Evolutionary conservation across 2,329 filamentous ascomycete species (phyloP), one percentile per base, ranked within the genome.

Genomic region (Fusarium transvaalense): DNA sequence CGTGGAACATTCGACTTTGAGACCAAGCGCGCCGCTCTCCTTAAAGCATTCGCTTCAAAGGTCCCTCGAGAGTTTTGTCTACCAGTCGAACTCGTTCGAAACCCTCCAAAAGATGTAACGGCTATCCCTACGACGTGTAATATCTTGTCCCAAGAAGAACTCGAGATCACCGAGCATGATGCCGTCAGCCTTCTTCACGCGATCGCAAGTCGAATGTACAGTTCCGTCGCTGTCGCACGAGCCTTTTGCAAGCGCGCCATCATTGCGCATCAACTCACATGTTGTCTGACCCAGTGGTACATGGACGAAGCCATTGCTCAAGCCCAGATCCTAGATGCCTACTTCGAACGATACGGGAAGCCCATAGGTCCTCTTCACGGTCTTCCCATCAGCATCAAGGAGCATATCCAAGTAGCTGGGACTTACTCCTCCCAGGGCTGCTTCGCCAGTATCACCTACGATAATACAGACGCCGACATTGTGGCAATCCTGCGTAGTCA

Each of bases 401-500:
- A 72, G 13, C 70, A 72, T 8, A 61, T 72, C 4, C 61, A 70
- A 2, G 46, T 72, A 14, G 48, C 60, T 2, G 67, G 61, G 1
- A 61, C 54, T 15, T 64, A 59, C 15, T 48, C 41, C 5, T 64
- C 64, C 7, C 53, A 65, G 1, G 64, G 57, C 0, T 72, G 47
- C 12, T 56, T 67, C 3, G 52, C 57, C 10, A 64, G 61, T 4
- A 60, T 64, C 23, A 60, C 46, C 27, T 51, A 62, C 12, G 65
- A 71, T 3, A 37, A 53, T 8, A 35, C 43, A n/a, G 70, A 72
- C 23, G 61, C 70, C 2, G 54, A 66, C 0, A 82, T 84, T 0
- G 85, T 91, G 0, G 81, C 86, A 10, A 79, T 91, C 1, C 77
- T 92, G 6, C 78, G 86, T 27, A 81, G 82, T 19, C 81, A 88